phyloP scores from a whole-genome alignment of 1,139 yeast species.

The Candida tropicalis region DNA sequence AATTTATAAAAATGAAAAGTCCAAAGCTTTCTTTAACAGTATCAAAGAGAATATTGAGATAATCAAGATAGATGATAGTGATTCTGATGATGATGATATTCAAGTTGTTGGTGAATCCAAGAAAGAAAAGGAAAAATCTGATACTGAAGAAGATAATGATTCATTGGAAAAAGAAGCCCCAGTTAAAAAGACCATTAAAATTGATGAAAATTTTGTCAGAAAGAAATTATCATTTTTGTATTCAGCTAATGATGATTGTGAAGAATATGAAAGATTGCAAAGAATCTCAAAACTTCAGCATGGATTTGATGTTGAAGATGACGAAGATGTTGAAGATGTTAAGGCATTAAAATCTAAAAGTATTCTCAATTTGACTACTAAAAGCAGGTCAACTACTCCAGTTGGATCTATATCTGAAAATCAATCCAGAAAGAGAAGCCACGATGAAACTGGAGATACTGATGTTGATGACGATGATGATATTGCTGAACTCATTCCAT shows the following conservation, averaged over 20 bases:
- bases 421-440: constrained; percentile 11
- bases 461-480: constrained; percentile 31
- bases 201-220: constrained; percentile 62
- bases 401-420: not conserved
- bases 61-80: constrained; percentile 31
- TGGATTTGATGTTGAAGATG: constrained; percentile 26
- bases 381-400: constrained; percentile 10
- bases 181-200: constrained; percentile 25
- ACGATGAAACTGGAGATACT: constrained; percentile 16
- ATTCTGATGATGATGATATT: constrained; percentile 25
- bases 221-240: constrained; percentile 64
- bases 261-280: constrained; percentile 36
- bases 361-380: constrained; percentile 33
- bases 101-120: constrained; percentile 7
- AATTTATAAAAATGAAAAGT: constrained; percentile 53
- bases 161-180: constrained; percentile 19
- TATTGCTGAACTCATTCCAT: constrained; percentile 40
- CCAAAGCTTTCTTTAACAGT: constrained; percentile 74
- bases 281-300: constrained; percentile 39
- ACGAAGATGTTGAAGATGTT: constrained; percentile 49
- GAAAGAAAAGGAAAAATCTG: constrained; percentile 22
- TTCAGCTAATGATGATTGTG: constrained; percentile 33
- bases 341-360: constrained; percentile 51
- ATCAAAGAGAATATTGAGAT: constrained; percentile 52
- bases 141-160: constrained; percentile 25